These are phyloP conservation scores for Saitozyma sp. DNA, from an alignment of 768 basidiomycete species.

Conservation along the genomic window DNA sequence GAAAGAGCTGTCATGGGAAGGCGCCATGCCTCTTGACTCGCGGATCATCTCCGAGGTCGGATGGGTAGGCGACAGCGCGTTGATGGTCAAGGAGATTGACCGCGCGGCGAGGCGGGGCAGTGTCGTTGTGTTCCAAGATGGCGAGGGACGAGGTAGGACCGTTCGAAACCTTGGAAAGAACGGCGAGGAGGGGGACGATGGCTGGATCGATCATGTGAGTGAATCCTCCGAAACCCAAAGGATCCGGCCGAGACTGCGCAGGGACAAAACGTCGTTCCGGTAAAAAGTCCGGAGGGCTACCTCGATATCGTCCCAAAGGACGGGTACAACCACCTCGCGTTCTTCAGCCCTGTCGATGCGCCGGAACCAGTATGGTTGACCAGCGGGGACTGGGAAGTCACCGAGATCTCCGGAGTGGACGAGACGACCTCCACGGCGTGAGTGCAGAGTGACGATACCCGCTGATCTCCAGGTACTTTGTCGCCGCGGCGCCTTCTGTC, in stretches of 20 bases:
- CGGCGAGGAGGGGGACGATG: slow-evolving; percentile 85
- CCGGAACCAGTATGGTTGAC: slow-evolving; percentile 78
- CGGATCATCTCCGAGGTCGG: slow-evolving; percentile 77
- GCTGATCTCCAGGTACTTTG: slow-evolving; percentile 68
- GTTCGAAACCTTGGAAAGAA: slow-evolving; percentile 75
- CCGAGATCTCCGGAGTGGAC: slow-evolving; percentile 73
- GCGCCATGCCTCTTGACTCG: slow-evolving; percentile 61
- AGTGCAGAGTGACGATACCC: slow-evolving; percentile 46
- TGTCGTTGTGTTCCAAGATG: slow-evolving; percentile 71
- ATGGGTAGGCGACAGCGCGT: slow-evolving; percentile 75
- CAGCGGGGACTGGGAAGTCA: slow-evolving; percentile 86
- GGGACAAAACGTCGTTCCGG: slow-evolving; percentile 45
- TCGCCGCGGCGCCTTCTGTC: slow-evolving; percentile 77
- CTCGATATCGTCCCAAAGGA: slow-evolving; percentile 85
- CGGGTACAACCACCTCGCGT: slow-evolving; percentile 89
- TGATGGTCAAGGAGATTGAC: slow-evolving; percentile 84
- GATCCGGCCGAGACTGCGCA: slow-evolving; percentile 51
- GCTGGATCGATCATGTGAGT: slow-evolving; percentile 89
- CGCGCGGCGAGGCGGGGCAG: slow-evolving; percentile 77
- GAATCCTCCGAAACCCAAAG: no score
- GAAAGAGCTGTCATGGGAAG: slow-evolving; percentile 59
- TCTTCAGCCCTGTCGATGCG: slow-evolving; percentile 76
- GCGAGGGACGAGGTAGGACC: slow-evolving; percentile 58
- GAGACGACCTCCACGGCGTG: slow-evolving; percentile 68
- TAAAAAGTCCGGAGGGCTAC: slow-evolving; percentile 63